phyloP scores from a whole-genome alignment of 768 basidiomycete species.

The Kwoniella dejecticola region DNA sequence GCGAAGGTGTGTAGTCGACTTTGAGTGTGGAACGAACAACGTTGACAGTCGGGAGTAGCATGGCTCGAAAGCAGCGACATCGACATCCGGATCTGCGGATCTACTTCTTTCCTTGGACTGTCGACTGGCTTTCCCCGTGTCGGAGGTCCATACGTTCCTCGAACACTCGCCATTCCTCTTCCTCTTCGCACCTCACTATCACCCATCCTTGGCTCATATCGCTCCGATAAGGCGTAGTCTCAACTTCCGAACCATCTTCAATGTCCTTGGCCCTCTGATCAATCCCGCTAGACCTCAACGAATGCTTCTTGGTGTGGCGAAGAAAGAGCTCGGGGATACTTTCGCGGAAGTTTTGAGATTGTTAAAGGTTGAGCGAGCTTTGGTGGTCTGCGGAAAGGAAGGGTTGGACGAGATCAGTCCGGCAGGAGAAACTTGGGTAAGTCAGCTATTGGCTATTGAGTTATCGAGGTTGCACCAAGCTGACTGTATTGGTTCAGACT shows the following conservation, averaged over 20 bases:
- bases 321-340: constrained; percentile 72
- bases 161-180: constrained; percentile 75
- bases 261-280: constrained; percentile 88
- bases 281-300: constrained; percentile 84
- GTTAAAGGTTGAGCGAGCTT: constrained; percentile 74
- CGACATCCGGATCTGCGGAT: constrained; percentile 91
- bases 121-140: constrained; percentile 64
- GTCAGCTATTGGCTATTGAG: constrained; percentile 45
- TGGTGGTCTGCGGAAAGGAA: constrained; percentile 92
- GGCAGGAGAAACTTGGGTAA: constrained; percentile 80
- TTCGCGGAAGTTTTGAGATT: constrained; percentile 76
- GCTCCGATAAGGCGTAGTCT: constrained; percentile 81
- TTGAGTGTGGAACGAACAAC: neutral
- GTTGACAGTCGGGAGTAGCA: constrained; percentile 63
- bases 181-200: constrained; percentile 91
- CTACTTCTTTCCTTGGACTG: constrained; percentile 82
- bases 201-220: constrained; percentile 78
- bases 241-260: constrained; percentile 96
- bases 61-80: constrained; percentile 78
- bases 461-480: neutral
- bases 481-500: constrained; percentile 59
- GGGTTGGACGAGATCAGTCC: constrained; percentile 93
- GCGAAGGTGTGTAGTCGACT: constrained; percentile 69
- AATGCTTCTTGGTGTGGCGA: constrained; percentile 90
- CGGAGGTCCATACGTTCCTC: constrained; percentile 59